phyloP scores from a whole-genome alignment of 164 flowering plant species.

The Aristolochia contorta region DNA sequence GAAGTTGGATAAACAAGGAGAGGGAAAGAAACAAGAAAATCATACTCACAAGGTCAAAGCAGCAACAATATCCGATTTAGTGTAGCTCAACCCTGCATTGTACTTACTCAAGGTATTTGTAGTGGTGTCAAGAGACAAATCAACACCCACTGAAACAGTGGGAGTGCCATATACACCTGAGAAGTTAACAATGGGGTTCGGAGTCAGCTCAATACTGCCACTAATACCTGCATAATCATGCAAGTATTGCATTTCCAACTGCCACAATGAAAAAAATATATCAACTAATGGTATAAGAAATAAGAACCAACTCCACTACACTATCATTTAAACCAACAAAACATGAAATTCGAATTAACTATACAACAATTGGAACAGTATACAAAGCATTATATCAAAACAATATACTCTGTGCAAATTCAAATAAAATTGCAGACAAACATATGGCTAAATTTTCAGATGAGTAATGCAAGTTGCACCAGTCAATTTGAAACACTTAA shows the following conservation, averaged over 20 bases:
- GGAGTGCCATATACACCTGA: conserved; percentile 56
- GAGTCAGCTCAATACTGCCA: conserved; percentile 65
- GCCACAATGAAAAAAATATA: neutral
- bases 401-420: too few relatives aligned
- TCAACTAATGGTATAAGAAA: neutral
- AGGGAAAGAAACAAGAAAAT: neutral
- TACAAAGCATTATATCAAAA: too few relatives aligned
- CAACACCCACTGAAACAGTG: conserved; percentile 43
- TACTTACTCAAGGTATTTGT: conserved; percentile 45
- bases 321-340: too few relatives aligned
- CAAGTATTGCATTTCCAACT: conserved; percentile 64
- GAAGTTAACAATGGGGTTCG: conserved; percentile 62
- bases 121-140: conserved; percentile 60
- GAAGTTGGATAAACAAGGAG: too few relatives aligned
- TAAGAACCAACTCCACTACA: too few relatives aligned
- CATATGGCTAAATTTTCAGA: too few relatives aligned
- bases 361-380: too few relatives aligned
- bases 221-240: conserved; percentile 69
- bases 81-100: conserved; percentile 51
- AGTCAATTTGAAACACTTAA: too few relatives aligned
- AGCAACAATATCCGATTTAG: conserved; percentile 53
- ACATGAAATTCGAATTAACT: too few relatives aligned
- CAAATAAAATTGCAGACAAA: too few relatives aligned
- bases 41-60: conserved; percentile 52
- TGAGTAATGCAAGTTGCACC: too few relatives aligned